Conservation (phyloP, 1,284 basidiomycete genomes). For the Apiotrichum sp. region DNA sequence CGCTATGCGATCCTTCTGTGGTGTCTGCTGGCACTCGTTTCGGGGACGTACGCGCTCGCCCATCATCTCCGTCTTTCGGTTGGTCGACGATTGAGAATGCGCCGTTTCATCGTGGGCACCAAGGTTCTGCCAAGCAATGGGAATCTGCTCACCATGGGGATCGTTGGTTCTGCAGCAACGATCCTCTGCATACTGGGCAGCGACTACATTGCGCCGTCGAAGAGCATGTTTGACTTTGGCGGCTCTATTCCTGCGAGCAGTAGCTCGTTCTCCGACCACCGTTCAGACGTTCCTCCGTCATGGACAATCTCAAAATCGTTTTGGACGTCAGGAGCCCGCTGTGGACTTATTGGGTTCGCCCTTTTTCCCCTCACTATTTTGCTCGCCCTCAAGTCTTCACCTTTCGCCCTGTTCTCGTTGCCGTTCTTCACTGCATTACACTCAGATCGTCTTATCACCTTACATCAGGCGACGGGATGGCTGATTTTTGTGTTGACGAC, state of each 20-base stretch:
- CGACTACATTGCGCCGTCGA: conserved; percentile 63
- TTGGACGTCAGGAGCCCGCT: conserved; percentile 70
- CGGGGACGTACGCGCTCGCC: conserved; percentile 30
- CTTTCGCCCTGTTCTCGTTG: conserved; percentile 71
- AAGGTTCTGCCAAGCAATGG: conserved; percentile 58
- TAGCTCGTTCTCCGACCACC: not conserved
- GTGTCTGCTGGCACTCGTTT: conserved; percentile 33
- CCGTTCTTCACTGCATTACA: conserved; percentile 62
- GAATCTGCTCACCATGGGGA: conserved; percentile 52
- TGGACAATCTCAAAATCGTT: conserved; percentile 65
- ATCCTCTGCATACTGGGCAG: conserved; percentile 59
- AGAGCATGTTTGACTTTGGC: conserved; percentile 50
- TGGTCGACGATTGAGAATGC: conserved; percentile 39
- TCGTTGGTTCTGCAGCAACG: conserved; percentile 33
- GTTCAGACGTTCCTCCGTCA: conserved; percentile 9
- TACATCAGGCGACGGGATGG: conserved; percentile 68
- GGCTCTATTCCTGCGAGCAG: not conserved
- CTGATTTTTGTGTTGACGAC: conserved; percentile 66
- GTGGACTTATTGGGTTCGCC: conserved; percentile 71
- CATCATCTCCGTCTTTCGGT: conserved; percentile 40
- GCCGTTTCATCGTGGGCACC: conserved; percentile 22
- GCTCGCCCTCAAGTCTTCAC: conserved; percentile 72
- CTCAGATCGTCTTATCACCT: conserved; percentile 67
- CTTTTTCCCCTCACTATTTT: conserved; percentile 69
- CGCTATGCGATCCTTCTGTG: conserved; percentile 44